phyloP scores from a whole-genome alignment of 2,329 filamentous ascomycete species.

The Nemania sp. region DNA sequence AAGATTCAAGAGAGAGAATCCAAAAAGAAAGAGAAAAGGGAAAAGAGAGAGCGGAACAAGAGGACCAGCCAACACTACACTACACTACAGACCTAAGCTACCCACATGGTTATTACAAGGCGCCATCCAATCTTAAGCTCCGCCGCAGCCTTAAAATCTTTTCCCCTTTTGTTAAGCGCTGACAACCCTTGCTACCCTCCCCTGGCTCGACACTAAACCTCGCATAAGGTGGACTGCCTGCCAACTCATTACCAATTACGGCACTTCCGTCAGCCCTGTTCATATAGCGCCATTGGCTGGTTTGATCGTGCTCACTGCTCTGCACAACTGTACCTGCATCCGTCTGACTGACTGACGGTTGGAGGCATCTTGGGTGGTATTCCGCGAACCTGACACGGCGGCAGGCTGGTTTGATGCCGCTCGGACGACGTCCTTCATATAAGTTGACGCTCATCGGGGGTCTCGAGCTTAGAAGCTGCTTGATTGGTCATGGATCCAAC shows the following conservation, averaged over 20 bases:
- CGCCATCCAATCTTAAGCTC: neutral
- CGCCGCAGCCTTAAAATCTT: neutral
- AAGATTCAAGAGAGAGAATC: neutral
- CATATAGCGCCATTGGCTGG: slow-evolving; percentile 31
- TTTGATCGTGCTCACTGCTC: neutral
- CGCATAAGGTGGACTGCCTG: neutral
- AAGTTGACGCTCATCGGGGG: neutral
- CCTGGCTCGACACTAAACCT: slow-evolving; percentile 18
- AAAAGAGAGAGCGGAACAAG: neutral
- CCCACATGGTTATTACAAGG: neutral
- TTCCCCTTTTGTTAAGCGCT: slow-evolving; percentile 28
- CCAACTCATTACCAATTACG: slow-evolving; percentile 26
- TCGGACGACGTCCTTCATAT: slow-evolving; percentile 11
- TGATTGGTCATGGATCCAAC: slow-evolving; percentile 57
- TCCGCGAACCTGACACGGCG: slow-evolving; percentile 18
- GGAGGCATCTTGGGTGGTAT: slow-evolving; percentile 18
- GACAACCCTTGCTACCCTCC: slow-evolving; percentile 22
- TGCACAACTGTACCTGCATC: slow-evolving; percentile 19
- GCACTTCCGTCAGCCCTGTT: slow-evolving; percentile 33
- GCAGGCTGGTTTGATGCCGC: slow-evolving; percentile 13
- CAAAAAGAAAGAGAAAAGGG: neutral
- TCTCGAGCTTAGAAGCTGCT: neutral
- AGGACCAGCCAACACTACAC: too few relatives aligned
- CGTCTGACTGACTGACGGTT: slow-evolving; percentile 13
- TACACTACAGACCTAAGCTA: neutral